A percentile compares a stretch with the other conserved stretches of the same genome.
These are phyloP conservation scores for Cyamopsis tetragonoloba DNA, from an alignment of 306 rosid species.

Conservation along the genomic window DNA sequence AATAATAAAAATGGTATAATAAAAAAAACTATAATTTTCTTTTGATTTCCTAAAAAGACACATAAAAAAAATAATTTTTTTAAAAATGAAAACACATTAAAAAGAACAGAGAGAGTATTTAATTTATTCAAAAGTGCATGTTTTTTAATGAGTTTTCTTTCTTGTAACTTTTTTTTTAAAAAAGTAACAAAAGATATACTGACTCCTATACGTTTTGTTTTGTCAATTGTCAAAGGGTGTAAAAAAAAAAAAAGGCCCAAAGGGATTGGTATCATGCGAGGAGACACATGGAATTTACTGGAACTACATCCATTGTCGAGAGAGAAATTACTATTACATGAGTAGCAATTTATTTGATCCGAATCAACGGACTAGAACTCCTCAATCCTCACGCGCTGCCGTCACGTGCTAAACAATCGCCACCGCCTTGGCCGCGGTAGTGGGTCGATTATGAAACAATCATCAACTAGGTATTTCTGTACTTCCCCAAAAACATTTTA, in stretches of 20 bases:
- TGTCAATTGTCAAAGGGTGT: background rate
- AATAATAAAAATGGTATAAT: no score
- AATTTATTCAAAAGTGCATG: background rate
- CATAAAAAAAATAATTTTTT: no score
- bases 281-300: background rate
- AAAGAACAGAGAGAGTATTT: no score
- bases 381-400: background rate
- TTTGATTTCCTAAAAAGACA: no score
- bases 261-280: background rate
- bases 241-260: background rate
- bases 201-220: no score
- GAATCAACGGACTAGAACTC: background rate
- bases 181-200: no score
- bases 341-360: background rate
- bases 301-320: background rate
- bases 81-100: no score
- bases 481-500: fast-evolving
- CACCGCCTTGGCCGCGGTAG: background rate
- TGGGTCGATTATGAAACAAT: background rate
- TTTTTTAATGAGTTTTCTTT: background rate
- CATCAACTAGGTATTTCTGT: background rate
- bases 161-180: no score
- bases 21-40: no score
- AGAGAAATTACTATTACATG: background rate
- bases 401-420: background rate